Base-by-base conservation (phyloP, 139 green algal genomes). In the Asterochloris erici region DNA sequence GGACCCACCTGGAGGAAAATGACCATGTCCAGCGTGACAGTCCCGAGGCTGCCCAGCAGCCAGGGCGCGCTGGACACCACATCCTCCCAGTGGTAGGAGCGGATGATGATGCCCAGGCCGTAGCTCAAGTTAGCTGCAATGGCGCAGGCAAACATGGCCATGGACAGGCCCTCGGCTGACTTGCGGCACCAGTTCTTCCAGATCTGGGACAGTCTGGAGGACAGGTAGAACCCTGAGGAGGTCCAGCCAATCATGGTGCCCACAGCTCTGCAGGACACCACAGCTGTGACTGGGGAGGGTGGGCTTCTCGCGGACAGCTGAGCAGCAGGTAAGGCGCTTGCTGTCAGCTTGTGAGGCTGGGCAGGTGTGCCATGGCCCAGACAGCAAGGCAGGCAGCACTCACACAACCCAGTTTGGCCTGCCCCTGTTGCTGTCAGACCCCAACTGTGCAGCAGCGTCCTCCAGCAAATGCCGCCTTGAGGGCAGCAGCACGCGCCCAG, bases 1-100 rank as follows among this genome's bases (percentile, higher is more conserved):
- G 6, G 70, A 47, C 23, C 23, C 21, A 86, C 84, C 88, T 97
- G 94, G 47, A 74, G 81, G 12, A 95, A 85, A 63, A 98, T 97
- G 63, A 86, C 79, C 24, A 91, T 61, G 79, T 98, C 95, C 14
- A 98, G 85, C 0, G 77, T 81, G 15, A 98, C 91, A 28, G 94
- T 98, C 10, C 95, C 95, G 27, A 98, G 86, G 16, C 84, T 92
- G 64, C 95, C 95, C 23, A 93, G 79, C 27, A 98, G 84, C 95
- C 95, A 98, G 21, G 95, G 95, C 68, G 88, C 38, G 81, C 95
- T 93, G 63, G 89, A 83, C 21, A 86, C 63, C 29, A 96, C 73
- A n/a, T 91, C 81, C 26, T 81, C 24, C 83, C 79, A 64, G 19
- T 11, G 82, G 60, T 87, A 82, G 10, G 89, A 79, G 10, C 94